These are phyloP conservation scores for Prasinococcaceae sp. DNA, from an alignment of 139 green algal genomes.

Conservation along the genomic window DNA sequence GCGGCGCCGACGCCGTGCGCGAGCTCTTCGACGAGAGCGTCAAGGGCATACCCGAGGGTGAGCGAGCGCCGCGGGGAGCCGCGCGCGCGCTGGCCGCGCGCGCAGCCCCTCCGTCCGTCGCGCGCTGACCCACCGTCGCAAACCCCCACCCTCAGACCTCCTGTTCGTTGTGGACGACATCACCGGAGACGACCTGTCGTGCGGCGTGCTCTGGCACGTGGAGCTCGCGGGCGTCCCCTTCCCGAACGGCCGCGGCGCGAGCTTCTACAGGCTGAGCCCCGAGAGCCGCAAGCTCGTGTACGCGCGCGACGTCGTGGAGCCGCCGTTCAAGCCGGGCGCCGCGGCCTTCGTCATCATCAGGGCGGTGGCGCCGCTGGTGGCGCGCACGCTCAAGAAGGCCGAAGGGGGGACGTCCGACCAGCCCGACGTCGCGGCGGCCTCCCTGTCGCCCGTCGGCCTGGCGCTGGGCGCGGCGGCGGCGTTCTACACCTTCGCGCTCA, in stretches of 20 bases:
- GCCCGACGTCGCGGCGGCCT: neutral
- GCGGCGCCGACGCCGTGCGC: conserved; percentile 2
- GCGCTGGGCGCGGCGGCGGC: neutral
- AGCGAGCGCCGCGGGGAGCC: too few relatives aligned
- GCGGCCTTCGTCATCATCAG: conserved; percentile 16
- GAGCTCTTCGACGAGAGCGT: conserved; percentile 13
- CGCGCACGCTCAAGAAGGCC: neutral
- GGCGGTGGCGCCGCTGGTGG: conserved; percentile 11
- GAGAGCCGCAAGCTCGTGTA: conserved; percentile 15
- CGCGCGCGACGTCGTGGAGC: conserved; percentile 18
- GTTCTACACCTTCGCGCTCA: neutral
- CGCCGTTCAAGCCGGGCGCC: conserved; percentile 9
- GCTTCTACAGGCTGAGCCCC: conserved; percentile 8
- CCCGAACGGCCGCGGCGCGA: conserved; percentile 11
- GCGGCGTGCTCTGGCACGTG: conserved; percentile 16
- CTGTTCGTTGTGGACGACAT: neutral
- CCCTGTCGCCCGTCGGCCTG: neutral
- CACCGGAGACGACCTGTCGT: neutral
- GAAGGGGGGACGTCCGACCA: neutral
- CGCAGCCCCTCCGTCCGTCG: too few relatives aligned
- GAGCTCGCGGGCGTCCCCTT: conserved; percentile 14
- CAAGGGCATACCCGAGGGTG: conserved; percentile 14
- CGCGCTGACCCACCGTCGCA: too few relatives aligned
- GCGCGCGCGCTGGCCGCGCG: too few relatives aligned
- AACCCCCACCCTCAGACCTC: too few relatives aligned